Evolutionary conservation across 2,329 filamentous ascomycete genomes (phyloP).

Genomic region (Bipolaris sorokiniana): DNA sequence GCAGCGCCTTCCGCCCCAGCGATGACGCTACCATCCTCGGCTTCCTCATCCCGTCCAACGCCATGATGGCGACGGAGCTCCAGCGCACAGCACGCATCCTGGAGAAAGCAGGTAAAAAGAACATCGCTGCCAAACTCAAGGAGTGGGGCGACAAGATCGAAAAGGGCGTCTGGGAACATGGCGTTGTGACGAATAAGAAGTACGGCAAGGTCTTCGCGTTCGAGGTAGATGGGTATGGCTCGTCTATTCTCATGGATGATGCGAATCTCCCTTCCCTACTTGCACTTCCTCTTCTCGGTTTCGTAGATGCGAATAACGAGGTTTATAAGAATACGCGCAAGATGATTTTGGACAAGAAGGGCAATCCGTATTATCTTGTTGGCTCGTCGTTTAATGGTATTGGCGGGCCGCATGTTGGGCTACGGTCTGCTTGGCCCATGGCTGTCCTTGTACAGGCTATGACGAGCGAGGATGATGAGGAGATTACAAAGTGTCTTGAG

Average conservation of each 20-base stretch:
- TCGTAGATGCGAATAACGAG: conserved; percentile 67
- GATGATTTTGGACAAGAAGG: conserved; percentile 74
- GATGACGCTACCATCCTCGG: conserved; percentile 94
- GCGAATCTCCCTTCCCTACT: conserved; percentile 85
- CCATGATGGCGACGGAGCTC: conserved; percentile 92
- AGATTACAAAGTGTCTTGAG: conserved; percentile 76
- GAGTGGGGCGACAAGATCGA: conserved; percentile 69
- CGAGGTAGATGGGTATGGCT: conserved; percentile 87
- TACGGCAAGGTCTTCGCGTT: conserved; percentile 84
- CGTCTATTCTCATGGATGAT: conserved; percentile 84
- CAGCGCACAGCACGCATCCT: conserved; percentile 75
- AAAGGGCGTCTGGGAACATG: conserved; percentile 82
- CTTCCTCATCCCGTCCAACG: conserved; percentile 94
- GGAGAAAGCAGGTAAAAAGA: conserved; percentile 62
- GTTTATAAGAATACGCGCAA: conserved; percentile 88
- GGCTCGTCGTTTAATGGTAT: conserved; percentile 84
- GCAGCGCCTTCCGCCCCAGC: conserved; percentile 91
- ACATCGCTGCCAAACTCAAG: conserved; percentile 57
- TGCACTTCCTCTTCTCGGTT: conserved; percentile 79
- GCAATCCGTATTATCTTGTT: conserved; percentile 87
- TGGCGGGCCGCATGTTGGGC: conserved; percentile 81
- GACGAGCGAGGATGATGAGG: conserved; percentile 81
- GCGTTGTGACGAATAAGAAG: conserved; percentile 74
- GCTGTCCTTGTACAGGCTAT: conserved; percentile 88
- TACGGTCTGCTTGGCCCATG: conserved; percentile 97